Percentiles rank a stretch among this genome's conserved stretches.
These are phyloP conservation scores for Helenozyma rhizophorensis DNA, from an alignment of 805 yeast species.

Conservation along the genomic window DNA sequence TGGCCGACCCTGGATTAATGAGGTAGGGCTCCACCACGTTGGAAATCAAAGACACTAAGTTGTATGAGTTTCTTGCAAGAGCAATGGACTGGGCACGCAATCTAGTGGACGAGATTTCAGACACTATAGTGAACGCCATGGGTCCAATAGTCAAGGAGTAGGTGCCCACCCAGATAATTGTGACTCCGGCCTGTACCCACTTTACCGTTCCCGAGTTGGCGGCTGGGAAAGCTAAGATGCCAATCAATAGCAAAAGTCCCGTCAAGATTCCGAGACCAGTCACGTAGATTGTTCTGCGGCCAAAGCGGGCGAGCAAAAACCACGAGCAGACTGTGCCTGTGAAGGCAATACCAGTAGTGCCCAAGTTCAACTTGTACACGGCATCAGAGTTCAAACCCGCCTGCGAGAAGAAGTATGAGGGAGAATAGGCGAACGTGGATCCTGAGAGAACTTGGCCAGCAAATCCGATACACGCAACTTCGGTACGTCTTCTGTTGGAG, in stretches of 20 bases:
- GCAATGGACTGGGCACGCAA: conserved; percentile 11
- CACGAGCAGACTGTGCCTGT: conserved; percentile 7
- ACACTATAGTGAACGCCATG: conserved; percentile 8
- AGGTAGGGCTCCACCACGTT: conserved; percentile 9
- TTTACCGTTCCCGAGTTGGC: conserved; percentile 13
- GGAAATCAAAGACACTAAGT: conserved; percentile 9
- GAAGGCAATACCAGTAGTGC: conserved; percentile 8
- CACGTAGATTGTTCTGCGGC: conserved; percentile 7
- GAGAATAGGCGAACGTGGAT: conserved; percentile 8
- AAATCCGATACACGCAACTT: conserved; percentile 7
- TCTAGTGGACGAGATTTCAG: conserved; percentile 8
- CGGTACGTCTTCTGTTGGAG: conserved; percentile 6
- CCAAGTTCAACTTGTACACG: conserved; percentile 10
- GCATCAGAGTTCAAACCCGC: conserved; percentile 8
- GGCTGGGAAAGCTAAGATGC: conserved; percentile 12
- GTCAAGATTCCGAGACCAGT: conserved; percentile 2
- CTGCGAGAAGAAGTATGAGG: conserved; percentile 8
- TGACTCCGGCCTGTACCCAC: conserved; percentile 23
- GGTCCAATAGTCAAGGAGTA: conserved; percentile 9
- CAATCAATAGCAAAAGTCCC: conserved; percentile 5
- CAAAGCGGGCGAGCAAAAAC: conserved; percentile 6
- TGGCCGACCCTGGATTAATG: conserved; percentile 9
- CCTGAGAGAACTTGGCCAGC: conserved; percentile 11
- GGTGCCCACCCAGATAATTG: conserved; percentile 10
- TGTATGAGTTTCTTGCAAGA: conserved; percentile 7